Base-by-base conservation (phyloP, 2,329 filamentous ascomycete species). In the Clarireedia sp. region DNA sequence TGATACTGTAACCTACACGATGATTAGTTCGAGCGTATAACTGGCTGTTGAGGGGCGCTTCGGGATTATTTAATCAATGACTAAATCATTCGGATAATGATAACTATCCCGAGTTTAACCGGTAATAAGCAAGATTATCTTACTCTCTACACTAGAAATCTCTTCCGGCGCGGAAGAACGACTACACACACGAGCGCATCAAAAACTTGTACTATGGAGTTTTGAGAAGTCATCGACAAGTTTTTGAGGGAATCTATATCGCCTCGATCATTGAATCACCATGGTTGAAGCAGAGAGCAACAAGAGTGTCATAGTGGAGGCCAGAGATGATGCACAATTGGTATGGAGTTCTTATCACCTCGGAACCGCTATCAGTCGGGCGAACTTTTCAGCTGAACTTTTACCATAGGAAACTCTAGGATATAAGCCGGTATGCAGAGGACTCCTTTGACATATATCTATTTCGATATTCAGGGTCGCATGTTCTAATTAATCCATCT, bases 401-500 rank as follows among this genome's bases (percentile, higher is more conserved):
- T 48, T 54, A 8, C 46, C 43, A 4, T 62, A 74, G 73, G 72
- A 73, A 67, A 73, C 72, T n/a, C 70, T 79, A 65, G 77, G 77
- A 48, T 80, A 80, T 59, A 78, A 79, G 65, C 77, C 78, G 64
- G 77, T 79, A 71, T 59, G 73, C 65, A 19, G 21, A 45, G 38
- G 6, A 14, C 10, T 50, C 9, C 12, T 10, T 33, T 33, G 29
- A 2, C 10, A 33, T 45, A 44, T 19, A 36, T 23, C 33, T 40
- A 23, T 12, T 33, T 37, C 10, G 2, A 12, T 12, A 33, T 5
- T 9, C 12, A 46, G 44, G 12, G 9, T 21, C 19, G 7, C 19
- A 19, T 6, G 21, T 16, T 19, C 12, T n/a, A 41, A 41, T 33
- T 51, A 23, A 59, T 55, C 44, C 59, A 63, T 58, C 64, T 56